Base-by-base conservation (phyloP, 2,329 filamentous ascomycete genomes). In the Xylaria polymorpha region DNA sequence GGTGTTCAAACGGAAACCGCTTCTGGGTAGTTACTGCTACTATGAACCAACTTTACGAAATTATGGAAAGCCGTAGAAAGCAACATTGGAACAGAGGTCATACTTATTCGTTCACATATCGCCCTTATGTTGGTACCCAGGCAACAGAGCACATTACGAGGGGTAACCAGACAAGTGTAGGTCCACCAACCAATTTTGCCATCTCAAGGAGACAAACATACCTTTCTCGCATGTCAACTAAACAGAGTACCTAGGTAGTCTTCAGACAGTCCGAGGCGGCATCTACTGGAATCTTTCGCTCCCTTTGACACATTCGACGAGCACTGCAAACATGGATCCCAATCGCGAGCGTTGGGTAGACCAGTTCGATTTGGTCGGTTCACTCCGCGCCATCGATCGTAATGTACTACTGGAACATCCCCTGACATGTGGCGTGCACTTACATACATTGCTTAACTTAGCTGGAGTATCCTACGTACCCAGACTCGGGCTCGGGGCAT, bases 361-460 rank as follows among this genome's bases (percentile, higher is more conserved):
- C 20, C 56, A 15, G 10, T 29, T 29, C 32, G 15, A 32, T 1
- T 5, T 44, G 37, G n/a, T 55, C 8, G 48, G 55, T 15, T 69
- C 46, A 5, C 53, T 63, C 4, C 6, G 48, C 14, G 53, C 53
- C 20, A 7, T 61, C 15, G 46, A 55, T 51, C 64, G 39, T 6
- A 14, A 61, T 29, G 67, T 69, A 69, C 10, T 4, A 8, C 20
- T 35, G 12, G 10, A 29, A 10, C 20, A 48, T 37, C 20, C 44
- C 20, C 18, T 4, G 20, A 14, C n/a, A 41, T 50, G 29, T n/a
- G 8, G 14, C 44, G 15, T 55, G 20, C 46, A 12, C 59, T 67
- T 37, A 64, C 20, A 46, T 41, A 14, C n/a, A n/a, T 12, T 60
- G 2, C 12, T 53, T 57, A 4, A 43, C 22, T 22, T 50, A 69